Evolutionary conservation across 805 yeast genomes (phyloP).

Genomic region (Yamadazyma paraphyllophila): DNA sequence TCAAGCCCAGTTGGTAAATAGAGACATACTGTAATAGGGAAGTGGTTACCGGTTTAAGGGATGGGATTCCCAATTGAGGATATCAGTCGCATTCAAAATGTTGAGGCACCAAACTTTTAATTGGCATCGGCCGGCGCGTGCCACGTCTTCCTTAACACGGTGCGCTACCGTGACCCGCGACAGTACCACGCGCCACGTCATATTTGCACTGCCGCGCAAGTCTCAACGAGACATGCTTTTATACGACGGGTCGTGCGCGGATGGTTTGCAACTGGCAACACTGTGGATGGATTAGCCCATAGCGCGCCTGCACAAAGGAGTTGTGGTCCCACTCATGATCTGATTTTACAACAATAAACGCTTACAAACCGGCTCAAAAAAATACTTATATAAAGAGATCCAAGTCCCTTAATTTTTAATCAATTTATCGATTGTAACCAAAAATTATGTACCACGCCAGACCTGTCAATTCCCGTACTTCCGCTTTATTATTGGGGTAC

Average conservation of each 20-base stretch:
- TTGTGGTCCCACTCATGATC: constrained; percentile 9
- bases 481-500: constrained; percentile 31
- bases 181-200: neutral
- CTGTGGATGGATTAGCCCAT: constrained; percentile 4
- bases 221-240: neutral
- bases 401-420: neutral
- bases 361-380: constrained; percentile 1
- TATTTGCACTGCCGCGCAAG: neutral
- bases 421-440: neutral
- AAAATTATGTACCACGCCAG: constrained; percentile 5
- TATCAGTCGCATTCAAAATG: neutral
- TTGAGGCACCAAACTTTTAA: neutral
- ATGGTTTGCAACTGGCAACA: neutral
- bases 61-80: neutral
- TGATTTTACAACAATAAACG: constrained; percentile 4
- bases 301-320: constrained; percentile 3
- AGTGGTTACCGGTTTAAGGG: neutral
- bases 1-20: neutral
- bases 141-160: too few species aligned
- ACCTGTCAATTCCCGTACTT: constrained; percentile 20
- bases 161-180: neutral
- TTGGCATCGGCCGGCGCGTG: too few species aligned
- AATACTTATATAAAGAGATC: neutral
- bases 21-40: neutral
- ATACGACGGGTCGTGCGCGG: constrained; percentile 1